Percentiles rank a stretch among this genome's conserved stretches.
Conservation (phyloP, 805 yeast species). For the Nematodospora valgi region DNA sequence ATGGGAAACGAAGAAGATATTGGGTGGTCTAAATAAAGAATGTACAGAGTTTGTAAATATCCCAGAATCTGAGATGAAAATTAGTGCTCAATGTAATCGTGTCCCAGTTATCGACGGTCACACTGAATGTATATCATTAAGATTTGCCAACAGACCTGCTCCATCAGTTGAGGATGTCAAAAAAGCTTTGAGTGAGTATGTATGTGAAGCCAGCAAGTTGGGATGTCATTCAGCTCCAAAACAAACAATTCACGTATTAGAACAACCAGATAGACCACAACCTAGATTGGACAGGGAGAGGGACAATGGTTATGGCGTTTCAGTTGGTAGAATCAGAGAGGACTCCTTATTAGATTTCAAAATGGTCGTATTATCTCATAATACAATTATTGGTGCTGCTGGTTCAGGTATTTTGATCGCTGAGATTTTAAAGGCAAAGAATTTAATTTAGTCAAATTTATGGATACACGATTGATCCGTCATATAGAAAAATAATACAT, state of each 20-base stretch:
- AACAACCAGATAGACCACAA: slow-evolving; percentile 92
- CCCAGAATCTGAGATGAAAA: slow-evolving; percentile 68
- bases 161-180: slow-evolving; percentile 84
- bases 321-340: slow-evolving; percentile 91
- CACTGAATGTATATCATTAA: slow-evolving; percentile 88
- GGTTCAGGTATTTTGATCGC: slow-evolving; percentile 97
- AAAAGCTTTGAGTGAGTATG: slow-evolving; percentile 63
- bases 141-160: slow-evolving; percentile 76
- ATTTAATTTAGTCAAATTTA: slow-evolving; percentile 48
- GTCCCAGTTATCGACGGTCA: slow-evolving; percentile 98
- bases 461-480: background rate
- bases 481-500: background rate
- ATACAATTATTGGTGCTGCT: slow-evolving; percentile 97
- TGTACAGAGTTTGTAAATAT: slow-evolving; percentile 56
- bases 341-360: slow-evolving; percentile 92
- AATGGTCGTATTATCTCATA: slow-evolving; percentile 96
- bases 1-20: slow-evolving; percentile 95
- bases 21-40: slow-evolving; percentile 58
- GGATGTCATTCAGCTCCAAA: slow-evolving; percentile 92
- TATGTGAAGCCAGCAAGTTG: slow-evolving; percentile 75
- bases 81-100: slow-evolving; percentile 95
- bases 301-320: slow-evolving; percentile 89
- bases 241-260: slow-evolving; percentile 86
- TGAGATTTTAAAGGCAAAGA: slow-evolving; percentile 78
- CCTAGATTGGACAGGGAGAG: slow-evolving; percentile 96